Evolutionary conservation across 768 basidiomycete genomes (phyloP), one percentile per base, ranked within the genome.

Genomic region (Coprinellus micaceus): DNA sequence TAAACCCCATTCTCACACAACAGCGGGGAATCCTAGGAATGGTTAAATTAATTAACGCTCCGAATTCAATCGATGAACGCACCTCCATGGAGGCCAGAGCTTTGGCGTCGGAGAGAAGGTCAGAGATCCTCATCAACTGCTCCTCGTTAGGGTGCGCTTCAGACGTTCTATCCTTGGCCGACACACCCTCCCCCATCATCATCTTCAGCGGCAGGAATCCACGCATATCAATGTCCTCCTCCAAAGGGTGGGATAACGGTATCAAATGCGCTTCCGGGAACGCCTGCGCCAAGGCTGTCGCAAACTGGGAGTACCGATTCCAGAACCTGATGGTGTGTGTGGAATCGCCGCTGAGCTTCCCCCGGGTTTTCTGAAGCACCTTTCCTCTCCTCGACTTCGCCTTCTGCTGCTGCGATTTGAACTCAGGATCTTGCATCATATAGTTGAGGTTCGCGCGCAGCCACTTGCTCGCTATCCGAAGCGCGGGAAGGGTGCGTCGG

Each of bases 401-500:
- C 25, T 65, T 64, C 55, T 65, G 64, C 54, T 66, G 69, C 26
- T 70, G 70, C 3, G 72, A 72, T 26, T 60, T 59, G 56, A 69
- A 76, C 53, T 73, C 71, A 56, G 66, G 71, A 63, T 75, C 77
- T 46, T 83, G 81, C 37, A 73, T 63, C 22, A 92, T 66, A 60
- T 91, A 90, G 58, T 82, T 82, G 61, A 83, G 70, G 66, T 98
- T 92, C 3, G 83, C 83, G 28, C 80, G 75, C 12, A 98, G 68
- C 97, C 97, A 99, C 67, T 94, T 95, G 64, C 86, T 86, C 4
- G 88, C 84, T 54, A 98, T 86, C 19, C 96, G 84, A 30, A 98
- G 73, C 5, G 91, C 87, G 4, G 94, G 94, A 5, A 98, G 75
- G 4, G 89, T 87, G 26, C 97, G 81, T 47, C 96, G 79, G 58